A percentile compares a stretch with the other conserved stretches of the same genome.
Evolutionary conservation across 2,329 filamentous ascomycete genomes (phyloP).

Genomic region (Reticulascus tulasneorum): DNA sequence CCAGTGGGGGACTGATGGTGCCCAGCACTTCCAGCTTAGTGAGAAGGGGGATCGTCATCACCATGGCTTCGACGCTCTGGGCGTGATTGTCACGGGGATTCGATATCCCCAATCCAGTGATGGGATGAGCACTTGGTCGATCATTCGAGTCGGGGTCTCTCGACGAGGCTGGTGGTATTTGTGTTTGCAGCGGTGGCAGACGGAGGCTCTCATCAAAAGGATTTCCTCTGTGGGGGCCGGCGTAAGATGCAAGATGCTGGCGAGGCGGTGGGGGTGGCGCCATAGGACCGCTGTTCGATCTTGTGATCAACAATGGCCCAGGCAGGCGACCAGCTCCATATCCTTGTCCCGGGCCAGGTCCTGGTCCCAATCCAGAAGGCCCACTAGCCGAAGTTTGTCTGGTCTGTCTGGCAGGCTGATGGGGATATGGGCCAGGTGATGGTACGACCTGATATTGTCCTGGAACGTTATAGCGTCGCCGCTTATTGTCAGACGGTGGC

Average conservation of each 20-base stretch:
- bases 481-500: conserved; percentile 55
- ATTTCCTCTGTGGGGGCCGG: conserved; percentile 24
- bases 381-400: conserved; percentile 16
- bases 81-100: conserved; percentile 27
- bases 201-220: conserved; percentile 50
- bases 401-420: conserved; percentile 8
- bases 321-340: conserved; percentile 24
- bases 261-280: conserved; percentile 54
- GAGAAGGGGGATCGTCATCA: conserved; percentile 70
- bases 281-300: conserved; percentile 36
- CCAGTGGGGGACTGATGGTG: conserved; percentile 68
- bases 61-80: conserved; percentile 59
- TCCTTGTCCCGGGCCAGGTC: conserved; percentile 18
- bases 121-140: conserved; percentile 15
- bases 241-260: conserved; percentile 32
- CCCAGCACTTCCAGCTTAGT: conserved; percentile 74
- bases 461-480: conserved; percentile 53
- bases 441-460: conserved; percentile 26
- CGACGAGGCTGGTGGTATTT: conserved; percentile 20
- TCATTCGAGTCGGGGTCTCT: conserved; percentile 9
- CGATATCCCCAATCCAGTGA: conserved; percentile 21
- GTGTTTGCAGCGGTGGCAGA: conserved; percentile 50
- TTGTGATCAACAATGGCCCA: conserved; percentile 11
- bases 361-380: too few species aligned
- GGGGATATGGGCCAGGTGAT: conserved; percentile 8